A percentile compares a stretch with the other conserved stretches of the same genome.
These are phyloP conservation scores for Bipolaris gigantea DNA, from an alignment of 2,329 filamentous ascomycete genomes.

Conservation along the genomic window DNA sequence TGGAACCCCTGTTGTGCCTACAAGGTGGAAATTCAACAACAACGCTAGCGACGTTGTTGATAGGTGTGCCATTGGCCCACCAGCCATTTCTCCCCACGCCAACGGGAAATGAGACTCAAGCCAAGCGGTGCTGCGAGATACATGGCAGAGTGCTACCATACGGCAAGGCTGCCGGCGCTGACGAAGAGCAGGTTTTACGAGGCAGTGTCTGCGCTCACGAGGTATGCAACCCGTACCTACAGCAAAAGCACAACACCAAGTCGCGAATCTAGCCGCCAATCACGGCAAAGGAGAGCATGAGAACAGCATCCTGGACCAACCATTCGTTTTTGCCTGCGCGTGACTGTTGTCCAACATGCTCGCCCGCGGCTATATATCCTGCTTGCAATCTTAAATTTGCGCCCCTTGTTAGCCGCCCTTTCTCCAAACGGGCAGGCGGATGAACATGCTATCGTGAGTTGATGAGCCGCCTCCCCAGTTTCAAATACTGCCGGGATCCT, in stretches of 20 bases:
- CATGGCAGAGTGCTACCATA: slow-evolving; percentile 1
- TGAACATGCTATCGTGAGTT: slow-evolving; percentile 20
- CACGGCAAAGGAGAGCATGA: slow-evolving; percentile 4
- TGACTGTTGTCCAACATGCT: slow-evolving; percentile 11
- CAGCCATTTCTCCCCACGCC: slow-evolving; percentile 24
- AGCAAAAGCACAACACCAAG: slow-evolving; percentile 8
- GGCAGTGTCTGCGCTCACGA: not conserved
- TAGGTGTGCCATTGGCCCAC: slow-evolving; percentile 28
- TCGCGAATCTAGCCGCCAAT: slow-evolving; percentile 6
- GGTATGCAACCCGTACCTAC: not conserved
- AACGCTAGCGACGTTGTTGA: slow-evolving; percentile 2
- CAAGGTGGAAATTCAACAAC: slow-evolving; percentile 41
- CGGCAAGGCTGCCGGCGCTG: slow-evolving; percentile 5
- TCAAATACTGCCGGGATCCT: slow-evolving; percentile 32
- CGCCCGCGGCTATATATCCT: slow-evolving; percentile 10
- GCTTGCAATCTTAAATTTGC: slow-evolving; percentile 17
- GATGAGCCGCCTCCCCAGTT: slow-evolving; percentile 17
- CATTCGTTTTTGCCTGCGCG: slow-evolving; percentile 15
- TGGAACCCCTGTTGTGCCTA: slow-evolving; percentile 29
- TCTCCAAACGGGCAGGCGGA: slow-evolving; percentile 6
- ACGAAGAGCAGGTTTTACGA: not conserved
- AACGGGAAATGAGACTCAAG: slow-evolving; percentile 26
- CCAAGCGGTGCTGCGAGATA: slow-evolving; percentile 9
- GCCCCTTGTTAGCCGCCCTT: slow-evolving; percentile 22
- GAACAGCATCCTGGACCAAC: not conserved